Percentiles rank a stretch among this genome's conserved stretches.
Conservation (phyloP, 257 asterid genomes). For the Verbascum thapsus region DNA sequence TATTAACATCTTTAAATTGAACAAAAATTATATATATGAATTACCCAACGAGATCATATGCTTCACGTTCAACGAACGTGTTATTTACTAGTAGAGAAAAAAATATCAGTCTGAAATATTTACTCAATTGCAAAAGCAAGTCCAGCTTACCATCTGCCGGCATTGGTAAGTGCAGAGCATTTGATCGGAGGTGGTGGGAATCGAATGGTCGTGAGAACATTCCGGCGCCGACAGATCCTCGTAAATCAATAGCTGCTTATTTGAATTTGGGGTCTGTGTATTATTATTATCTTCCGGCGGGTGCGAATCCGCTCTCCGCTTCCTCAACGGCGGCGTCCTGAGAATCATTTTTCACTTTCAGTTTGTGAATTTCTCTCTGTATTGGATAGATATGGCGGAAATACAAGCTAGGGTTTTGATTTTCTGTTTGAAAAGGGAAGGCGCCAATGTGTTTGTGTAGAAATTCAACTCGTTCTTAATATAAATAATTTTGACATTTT, state of each 20-base stretch:
- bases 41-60: no score
- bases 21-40: no score
- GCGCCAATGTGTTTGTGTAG: conserved; percentile 25
- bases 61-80: no score
- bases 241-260: conserved; percentile 57
- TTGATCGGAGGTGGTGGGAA: conserved; percentile 62
- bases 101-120: not conserved
- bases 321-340: conserved; percentile 80
- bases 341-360: conserved; percentile 52
- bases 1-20: no score
- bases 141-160: conserved; percentile 80
- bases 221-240: conserved; percentile 70
- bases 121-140: conserved; percentile 13
- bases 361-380: conserved; percentile 11
- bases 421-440: conserved; percentile 23
- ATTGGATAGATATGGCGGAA: conserved; percentile 1
- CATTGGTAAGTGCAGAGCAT: conserved; percentile 97
- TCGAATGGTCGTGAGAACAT: conserved; percentile 49
- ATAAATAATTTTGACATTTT: no score
- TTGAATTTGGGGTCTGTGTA: conserved; percentile 59
- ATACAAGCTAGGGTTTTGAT: conserved; percentile 24
- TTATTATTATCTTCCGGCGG: conserved; percentile 43
- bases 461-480: no score
- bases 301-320: conserved; percentile 72
- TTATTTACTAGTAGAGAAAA: not conserved